Evolutionary conservation across 306 rosid genomes (phyloP).

Genomic region (Urtica urens): DNA sequence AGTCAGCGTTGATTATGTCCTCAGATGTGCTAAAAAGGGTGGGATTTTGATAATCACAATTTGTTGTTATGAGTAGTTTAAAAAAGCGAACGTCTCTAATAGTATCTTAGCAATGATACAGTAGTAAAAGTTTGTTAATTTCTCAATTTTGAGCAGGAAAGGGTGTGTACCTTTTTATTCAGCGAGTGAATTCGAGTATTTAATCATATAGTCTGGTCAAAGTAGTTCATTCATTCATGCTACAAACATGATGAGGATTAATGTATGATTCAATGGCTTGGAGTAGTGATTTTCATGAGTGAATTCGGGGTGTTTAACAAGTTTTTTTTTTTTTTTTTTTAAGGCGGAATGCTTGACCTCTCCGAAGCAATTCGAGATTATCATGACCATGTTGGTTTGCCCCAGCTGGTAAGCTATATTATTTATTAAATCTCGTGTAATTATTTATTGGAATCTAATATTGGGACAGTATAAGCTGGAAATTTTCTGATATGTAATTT

Average conservation of each 20-base stretch:
- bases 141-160: too few relatives aligned
- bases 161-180: too few relatives aligned
- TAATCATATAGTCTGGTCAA: too few relatives aligned
- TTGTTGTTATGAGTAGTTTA: too few relatives aligned
- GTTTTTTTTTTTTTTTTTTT: conserved; percentile 9
- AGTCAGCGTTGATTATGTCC: conserved; percentile 90
- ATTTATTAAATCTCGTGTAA: too few relatives aligned
- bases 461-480: not conserved
- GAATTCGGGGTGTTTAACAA: not conserved
- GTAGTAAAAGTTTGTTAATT: too few relatives aligned
- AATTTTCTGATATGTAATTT: not conserved
- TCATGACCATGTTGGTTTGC: conserved; percentile 78
- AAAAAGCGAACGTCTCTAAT: too few relatives aligned
- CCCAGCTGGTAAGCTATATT: conserved; percentile 58
- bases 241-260: too few relatives aligned
- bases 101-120: too few relatives aligned
- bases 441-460: not conserved
- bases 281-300: not conserved
- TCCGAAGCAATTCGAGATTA: conserved; percentile 97
- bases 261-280: not conserved
- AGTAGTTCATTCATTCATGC: too few relatives aligned
- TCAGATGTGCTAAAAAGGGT: conserved; percentile 85
- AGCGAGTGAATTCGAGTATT: too few relatives aligned
- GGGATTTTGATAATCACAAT: too few relatives aligned
- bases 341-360: conserved; percentile 87